Evolutionary conservation across 345 rosid genomes (phyloP), one percentile per base, ranked within the genome.

Genomic region (Leavenworthia alabamica): DNA sequence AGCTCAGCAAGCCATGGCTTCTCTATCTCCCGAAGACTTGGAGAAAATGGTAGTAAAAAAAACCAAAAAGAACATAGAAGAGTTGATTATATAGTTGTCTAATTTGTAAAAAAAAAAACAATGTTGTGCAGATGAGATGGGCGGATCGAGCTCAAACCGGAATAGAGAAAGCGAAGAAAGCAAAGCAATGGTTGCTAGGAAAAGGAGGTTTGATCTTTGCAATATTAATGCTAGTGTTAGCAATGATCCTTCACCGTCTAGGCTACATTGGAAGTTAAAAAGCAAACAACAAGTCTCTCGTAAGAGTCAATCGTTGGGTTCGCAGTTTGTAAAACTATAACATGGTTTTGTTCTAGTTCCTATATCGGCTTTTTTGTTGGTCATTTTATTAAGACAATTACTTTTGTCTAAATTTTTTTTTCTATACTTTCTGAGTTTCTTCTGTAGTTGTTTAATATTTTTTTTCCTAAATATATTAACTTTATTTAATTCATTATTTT

Each of bases 161-260:
- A 71, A 86, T 82, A 1, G 84, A 81, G 63, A 78, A 80, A 43
- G 88, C 81, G 1, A 88, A 70, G 80, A 90, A 84, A 75, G 84
- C 90, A 37, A 93, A 93, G 86, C 88, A 84, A 60, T 94, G 97
- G 97, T 62, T 94, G 65, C 81, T 94, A 0, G 97, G 97, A 9
- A 81, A 75, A 72, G 81, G 86, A 0, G 99, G 96, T 45, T 69
- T 90, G 87, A 80, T 87, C 15, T 63, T 90, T 40, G 99, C 96
- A 0, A 63, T 94, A 53, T 73, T 82, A 72, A 84, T 94, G 75
- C 92, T 94, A 66, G 44, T 94, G 52, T 65, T 94, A 60, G 97
- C 99, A 6, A 40, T 88, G 29, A n/a, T 90, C 77, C 83, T 94
- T 70, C 88, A 86, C 35, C 69, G 90, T 78, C 73, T 88, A 43